Evolutionary conservation across 1,139 yeast species (phyloP).

Genomic region (Scheffersomyces parashehatae): DNA sequence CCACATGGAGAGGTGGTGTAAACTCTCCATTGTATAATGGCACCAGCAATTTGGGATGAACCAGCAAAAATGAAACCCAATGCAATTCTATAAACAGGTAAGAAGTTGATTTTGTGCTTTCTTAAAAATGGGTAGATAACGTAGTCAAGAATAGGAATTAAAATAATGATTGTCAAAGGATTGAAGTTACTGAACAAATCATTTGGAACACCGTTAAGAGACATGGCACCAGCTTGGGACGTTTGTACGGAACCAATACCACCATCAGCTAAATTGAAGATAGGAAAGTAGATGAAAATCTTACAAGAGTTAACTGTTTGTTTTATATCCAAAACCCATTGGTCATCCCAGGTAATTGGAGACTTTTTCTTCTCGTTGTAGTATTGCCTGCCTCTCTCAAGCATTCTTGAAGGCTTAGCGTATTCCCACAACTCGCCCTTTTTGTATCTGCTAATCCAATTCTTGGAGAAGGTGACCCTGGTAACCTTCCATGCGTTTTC

Average conservation of each 20-base stretch:
- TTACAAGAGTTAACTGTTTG: conserved; percentile 15
- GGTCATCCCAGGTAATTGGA: conserved; percentile 12
- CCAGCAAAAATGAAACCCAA: conserved; percentile 11
- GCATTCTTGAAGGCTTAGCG: conserved; percentile 10
- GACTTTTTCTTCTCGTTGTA: not conserved
- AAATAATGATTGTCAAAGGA: conserved; percentile 12
- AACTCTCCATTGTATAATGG: conserved; percentile 10
- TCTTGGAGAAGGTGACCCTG: conserved; percentile 7
- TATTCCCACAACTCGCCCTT: conserved; percentile 9
- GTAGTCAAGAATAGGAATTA: conserved; percentile 11
- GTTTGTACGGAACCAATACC: conserved; percentile 11
- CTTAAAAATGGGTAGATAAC: conserved; percentile 9
- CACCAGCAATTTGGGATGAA: conserved; percentile 11
- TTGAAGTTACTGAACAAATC: conserved; percentile 13
- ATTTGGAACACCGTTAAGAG: conserved; percentile 11
- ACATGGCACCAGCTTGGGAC: conserved; percentile 13
- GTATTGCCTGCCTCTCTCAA: conserved; percentile 8
- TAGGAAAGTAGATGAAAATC: conserved; percentile 13
- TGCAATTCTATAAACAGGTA: conserved; percentile 10
- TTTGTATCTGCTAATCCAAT: conserved; percentile 6
- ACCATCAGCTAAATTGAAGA: conserved; percentile 11
- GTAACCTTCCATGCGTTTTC: conserved; percentile 8
- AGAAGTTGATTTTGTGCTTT: conserved; percentile 8
- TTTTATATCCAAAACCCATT: conserved; percentile 11
- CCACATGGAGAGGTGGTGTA: conserved; percentile 12